Percentiles rank a stretch among this genome's conserved stretches.
These are phyloP conservation scores for Globisporangium paddicum DNA, from an alignment of 352 stramenopile species.

Conservation along the genomic window DNA sequence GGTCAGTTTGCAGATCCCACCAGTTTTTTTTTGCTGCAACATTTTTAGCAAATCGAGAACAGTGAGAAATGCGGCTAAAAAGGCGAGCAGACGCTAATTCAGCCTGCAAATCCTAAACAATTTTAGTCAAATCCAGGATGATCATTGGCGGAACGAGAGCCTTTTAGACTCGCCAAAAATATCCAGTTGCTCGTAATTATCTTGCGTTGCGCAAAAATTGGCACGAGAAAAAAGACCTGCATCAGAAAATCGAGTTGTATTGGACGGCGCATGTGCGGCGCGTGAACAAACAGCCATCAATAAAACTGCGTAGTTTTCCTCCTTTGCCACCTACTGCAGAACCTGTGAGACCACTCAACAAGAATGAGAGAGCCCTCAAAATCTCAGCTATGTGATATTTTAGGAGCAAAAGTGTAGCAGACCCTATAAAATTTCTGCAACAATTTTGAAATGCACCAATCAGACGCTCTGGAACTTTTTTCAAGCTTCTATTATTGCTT, in stretches of 20 bases:
- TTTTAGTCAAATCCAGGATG: neutral
- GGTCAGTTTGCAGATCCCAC: conserved; percentile 4
- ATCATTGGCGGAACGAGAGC: neutral
- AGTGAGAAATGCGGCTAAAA: neutral
- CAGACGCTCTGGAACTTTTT: neutral
- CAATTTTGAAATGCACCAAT: neutral
- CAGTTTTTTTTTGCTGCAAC: conserved; percentile 2
- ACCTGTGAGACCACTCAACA: too few species aligned
- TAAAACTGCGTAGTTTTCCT: neutral
- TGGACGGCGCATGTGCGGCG: neutral
- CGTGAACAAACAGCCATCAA: neutral
- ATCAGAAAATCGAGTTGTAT: conserved; percentile 4
- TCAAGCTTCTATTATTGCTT: too few species aligned
- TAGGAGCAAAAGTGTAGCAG: too few species aligned
- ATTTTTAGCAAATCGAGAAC: neutral
- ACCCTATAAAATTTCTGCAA: neutral
- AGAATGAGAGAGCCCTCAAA: too few species aligned
- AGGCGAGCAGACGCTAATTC: neutral
- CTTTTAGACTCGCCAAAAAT: neutral
- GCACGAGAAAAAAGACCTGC: neutral
- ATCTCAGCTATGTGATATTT: too few species aligned
- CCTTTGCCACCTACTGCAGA: too few species aligned
- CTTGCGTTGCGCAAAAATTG: neutral
- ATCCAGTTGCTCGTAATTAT: neutral
- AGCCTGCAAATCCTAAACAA: neutral